Base-by-base conservation (phyloP, 768 basidiomycete species). In the Crassisporium funariophilum region DNA sequence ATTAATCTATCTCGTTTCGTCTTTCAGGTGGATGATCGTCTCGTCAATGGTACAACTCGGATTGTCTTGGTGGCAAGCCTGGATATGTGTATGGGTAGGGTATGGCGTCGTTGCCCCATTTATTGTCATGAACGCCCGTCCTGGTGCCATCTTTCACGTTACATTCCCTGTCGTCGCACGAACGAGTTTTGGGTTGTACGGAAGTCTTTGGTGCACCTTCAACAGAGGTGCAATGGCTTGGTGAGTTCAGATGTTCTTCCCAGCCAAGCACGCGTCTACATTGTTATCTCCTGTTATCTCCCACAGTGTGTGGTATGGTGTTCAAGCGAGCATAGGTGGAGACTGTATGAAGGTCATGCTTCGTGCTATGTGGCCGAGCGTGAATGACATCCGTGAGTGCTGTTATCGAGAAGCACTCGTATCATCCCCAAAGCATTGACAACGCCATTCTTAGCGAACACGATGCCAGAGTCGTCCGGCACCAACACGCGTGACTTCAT, bases 51-150 rank as follows among this genome's bases (percentile, higher is more conserved):
- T 84, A 23, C 79, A 84, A 50, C 65, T 82, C 21, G 84, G 84
- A 3, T 74, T 90, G 22, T 83, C 83, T 0, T 90, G 86, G 87
- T 91, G 86, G 87, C 85, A 90, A 62, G 83, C 89, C 12, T 88
- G 89, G 86, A 74, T 91, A 42, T 89, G 84, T 49, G 84, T 86
- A 10, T 87, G 83, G 84, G 53, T 86, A 25, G 82, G 73, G 36
- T 86, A 73, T 62, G 78, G 60, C 1, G 49, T 82, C 46, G 79
- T 79, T 16, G 82, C 85, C 1, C 82, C 82, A 0, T 85, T 94
- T 67, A 76, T 92, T 49, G 83, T 83, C 19, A 62, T 87, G 53
- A 92, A 91, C 59, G 89, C 86, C 19, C 78, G 85, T 20, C 86
- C 85, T 4, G 88, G 88, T 38, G 88, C 88, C 2, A 71, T 86